Evolutionary conservation across 2,329 filamentous ascomycete genomes (phyloP).

Genomic region (Ciborinia camelliae): DNA sequence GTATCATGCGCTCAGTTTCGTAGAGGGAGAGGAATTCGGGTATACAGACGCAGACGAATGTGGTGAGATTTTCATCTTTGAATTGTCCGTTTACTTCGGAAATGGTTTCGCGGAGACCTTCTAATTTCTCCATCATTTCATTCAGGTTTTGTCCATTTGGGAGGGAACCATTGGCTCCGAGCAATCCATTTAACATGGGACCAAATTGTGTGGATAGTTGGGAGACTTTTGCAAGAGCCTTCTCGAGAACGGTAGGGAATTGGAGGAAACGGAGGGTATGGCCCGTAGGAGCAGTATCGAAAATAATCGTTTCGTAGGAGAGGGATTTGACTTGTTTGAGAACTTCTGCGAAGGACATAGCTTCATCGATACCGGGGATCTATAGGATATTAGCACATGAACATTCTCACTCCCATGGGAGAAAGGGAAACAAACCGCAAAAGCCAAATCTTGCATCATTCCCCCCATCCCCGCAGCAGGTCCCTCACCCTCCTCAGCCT

Average conservation of each 20-base stretch:
- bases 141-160: slow-evolving; percentile 91
- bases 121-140: slow-evolving; percentile 92
- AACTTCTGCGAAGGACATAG: slow-evolving; percentile 99
- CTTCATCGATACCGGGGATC: slow-evolving; percentile 98
- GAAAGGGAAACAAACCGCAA: slow-evolving; percentile 62
- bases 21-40: slow-evolving; percentile 95
- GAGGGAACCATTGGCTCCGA: slow-evolving; percentile 63
- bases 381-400: slow-evolving; percentile 39
- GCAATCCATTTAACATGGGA: slow-evolving; percentile 88
- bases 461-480: slow-evolving; percentile 75
- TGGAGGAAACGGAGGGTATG: slow-evolving; percentile 98
- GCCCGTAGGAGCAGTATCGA: slow-evolving; percentile 96
- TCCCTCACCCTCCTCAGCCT: slow-evolving; percentile 70
- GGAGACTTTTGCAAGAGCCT: slow-evolving; percentile 94
- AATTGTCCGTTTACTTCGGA: slow-evolving; percentile 96
- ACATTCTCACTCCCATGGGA: slow-evolving; percentile 4
- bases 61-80: slow-evolving; percentile 93
- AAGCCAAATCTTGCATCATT: slow-evolving; percentile 98
- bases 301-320: slow-evolving; percentile 98
- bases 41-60: slow-evolving; percentile 97
- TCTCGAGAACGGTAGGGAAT: slow-evolving; percentile 96
- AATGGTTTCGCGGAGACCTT: slow-evolving; percentile 88
- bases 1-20: slow-evolving; percentile 99
- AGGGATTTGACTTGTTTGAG: slow-evolving; percentile 99
- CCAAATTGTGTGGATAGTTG: slow-evolving; percentile 93